These are phyloP conservation scores for Serendipita sp. DNA, from an alignment of 768 basidiomycete species.

Conservation along the genomic window DNA sequence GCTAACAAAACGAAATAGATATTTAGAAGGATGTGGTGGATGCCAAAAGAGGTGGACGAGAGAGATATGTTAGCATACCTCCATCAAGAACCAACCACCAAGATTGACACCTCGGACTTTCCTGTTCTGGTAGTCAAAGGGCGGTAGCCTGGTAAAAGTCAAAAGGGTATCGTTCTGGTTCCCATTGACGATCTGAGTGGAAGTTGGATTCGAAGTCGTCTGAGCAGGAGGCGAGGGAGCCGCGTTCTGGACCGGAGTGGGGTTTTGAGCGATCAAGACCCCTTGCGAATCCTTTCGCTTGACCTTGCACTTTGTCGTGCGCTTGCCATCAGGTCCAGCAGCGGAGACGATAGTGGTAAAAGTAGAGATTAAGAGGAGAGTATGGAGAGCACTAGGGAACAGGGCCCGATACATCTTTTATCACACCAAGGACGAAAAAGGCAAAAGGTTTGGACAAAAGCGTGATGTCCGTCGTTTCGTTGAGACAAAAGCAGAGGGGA, in stretches of 20 bases:
- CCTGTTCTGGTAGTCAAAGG: constrained; percentile 30
- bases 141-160: constrained; percentile 9
- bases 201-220: not conserved
- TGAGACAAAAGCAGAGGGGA: too few species aligned
- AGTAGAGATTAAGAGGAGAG: not conserved
- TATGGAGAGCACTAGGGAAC: not conserved
- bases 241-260: not conserved
- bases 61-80: constrained; percentile 14
- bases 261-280: not conserved
- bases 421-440: too few species aligned
- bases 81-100: constrained; percentile 47
- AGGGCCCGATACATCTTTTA: too few species aligned
- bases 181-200: not conserved
- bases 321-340: not conserved
- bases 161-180: not conserved
- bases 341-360: not conserved
- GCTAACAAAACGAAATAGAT: constrained; percentile 23
- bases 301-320: not conserved
- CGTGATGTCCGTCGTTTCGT: too few species aligned
- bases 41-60: not conserved
- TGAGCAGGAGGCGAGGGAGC: not conserved
- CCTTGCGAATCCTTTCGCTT: not conserved
- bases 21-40: not conserved
- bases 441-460: too few species aligned
- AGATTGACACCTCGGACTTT: constrained; percentile 45